A percentile compares a stretch with the other conserved stretches of the same genome.
Evolutionary conservation across 495 filamentous ascomycete genomes (phyloP).

Genomic region (Niebla homalea): DNA sequence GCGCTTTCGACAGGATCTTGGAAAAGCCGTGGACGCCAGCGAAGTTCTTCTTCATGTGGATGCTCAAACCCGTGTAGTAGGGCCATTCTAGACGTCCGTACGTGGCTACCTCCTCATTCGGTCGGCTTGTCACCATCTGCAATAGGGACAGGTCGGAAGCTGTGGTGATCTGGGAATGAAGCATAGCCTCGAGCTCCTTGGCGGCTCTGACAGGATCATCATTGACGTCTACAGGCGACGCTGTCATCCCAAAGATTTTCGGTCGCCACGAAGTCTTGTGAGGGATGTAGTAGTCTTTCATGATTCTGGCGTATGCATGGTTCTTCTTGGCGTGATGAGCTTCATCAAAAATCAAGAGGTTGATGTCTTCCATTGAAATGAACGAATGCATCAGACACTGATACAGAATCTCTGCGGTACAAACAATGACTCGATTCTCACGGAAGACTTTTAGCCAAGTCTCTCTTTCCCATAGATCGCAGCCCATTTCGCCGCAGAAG

Average conservation of each 20-base stretch:
- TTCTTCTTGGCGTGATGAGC: constrained; percentile 94
- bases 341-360: constrained; percentile 89
- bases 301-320: constrained; percentile 81
- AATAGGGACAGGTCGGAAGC: constrained; percentile 52
- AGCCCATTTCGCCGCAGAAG: constrained; percentile 62
- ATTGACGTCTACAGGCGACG: constrained; percentile 84
- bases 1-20: constrained; percentile 45
- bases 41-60: constrained; percentile 39
- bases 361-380: constrained; percentile 72
- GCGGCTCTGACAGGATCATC: constrained; percentile 57
- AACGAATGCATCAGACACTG: constrained; percentile 69
- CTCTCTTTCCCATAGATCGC: constrained; percentile 49
- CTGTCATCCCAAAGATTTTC: constrained; percentile 92
- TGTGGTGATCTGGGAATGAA: constrained; percentile 75
- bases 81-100: constrained; percentile 40
- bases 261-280: constrained; percentile 42
- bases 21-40: constrained; percentile 44
- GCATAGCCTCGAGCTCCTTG: constrained; percentile 56
- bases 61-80: constrained; percentile 52
- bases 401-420: constrained; percentile 77
- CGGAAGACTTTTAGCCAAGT: constrained; percentile 56
- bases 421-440: constrained; percentile 79
- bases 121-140: constrained; percentile 43
- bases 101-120: constrained; percentile 44
- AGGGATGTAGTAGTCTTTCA: constrained; percentile 68